Base-by-base conservation (phyloP, 2,329 filamentous ascomycete species). In the Myriosclerotinia curreyana region DNA sequence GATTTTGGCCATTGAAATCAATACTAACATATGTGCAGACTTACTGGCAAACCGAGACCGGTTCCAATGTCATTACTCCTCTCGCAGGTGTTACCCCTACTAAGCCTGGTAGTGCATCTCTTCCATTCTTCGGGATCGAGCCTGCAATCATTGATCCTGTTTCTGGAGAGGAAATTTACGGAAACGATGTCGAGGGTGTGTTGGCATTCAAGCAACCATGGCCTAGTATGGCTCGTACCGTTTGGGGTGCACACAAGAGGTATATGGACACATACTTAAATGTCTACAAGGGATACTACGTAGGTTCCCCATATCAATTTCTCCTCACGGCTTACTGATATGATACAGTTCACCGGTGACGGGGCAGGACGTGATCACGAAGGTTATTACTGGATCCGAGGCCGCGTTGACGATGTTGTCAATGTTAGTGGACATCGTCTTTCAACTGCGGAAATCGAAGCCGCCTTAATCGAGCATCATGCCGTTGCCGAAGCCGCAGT, bases 1-100 rank as follows among this genome's bases (percentile, higher is more conserved):
- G 7, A 49, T 49, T n/a, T n/a, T 22, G 22, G 53, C 40, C 65
- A 72, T 63, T 71, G 72, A 70, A 62, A 67, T 66, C 0, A 54
- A 62, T 65, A 49, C 72, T 74, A 28, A 69, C 56, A 40, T 20
- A 22, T 62, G 22, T 65, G 60, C 75, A 96, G 92, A 99, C 95
- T 62, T 99, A 99, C 84, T 99, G 95, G 95, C 95, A 99, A 85
- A 99, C 95, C 61, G 95, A 99, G 82, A 99, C 95, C 2, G 95
- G 95, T 64, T 98, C 91, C 68, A 88, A 99, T 78, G 92, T 96
- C 73, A 98, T 99, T 76, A 91, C 92, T 6, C 95, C 95, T 22
- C 82, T 99, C 65, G 93, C 90, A 58, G 95, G 95, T 75, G 85
- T 98, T 44, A 98, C 94, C 0, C 92, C 95, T 31, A 98, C 95